A percentile compares a stretch with the other conserved stretches of the same genome.
Evolutionary conservation across 306 rosid species (phyloP).

Genomic region (Prunus persica): DNA sequence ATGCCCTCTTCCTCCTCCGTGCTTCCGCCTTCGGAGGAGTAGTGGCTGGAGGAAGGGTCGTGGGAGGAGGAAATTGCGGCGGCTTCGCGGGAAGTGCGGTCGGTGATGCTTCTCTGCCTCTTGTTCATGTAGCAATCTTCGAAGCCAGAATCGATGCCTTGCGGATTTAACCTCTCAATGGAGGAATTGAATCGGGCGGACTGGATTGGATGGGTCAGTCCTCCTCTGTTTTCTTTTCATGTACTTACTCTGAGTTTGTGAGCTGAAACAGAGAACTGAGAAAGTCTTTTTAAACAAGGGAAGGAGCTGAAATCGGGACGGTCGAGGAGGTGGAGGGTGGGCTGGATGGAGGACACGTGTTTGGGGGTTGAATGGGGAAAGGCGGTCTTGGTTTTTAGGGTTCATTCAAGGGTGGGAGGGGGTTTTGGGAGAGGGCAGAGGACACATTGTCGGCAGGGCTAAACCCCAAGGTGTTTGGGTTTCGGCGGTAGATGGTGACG

Average conservation of each 20-base stretch:
- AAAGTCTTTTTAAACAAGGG: not conserved
- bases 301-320: not conserved
- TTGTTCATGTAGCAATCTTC: conserved; percentile 2
- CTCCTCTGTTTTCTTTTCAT: not conserved
- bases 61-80: not conserved
- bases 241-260: not conserved
- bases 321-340: not conserved
- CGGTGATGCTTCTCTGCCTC: conserved; percentile 19
- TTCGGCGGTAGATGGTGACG: not conserved
- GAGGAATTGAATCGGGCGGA: not conserved
- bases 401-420: conserved; percentile 10
- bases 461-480: not conserved
- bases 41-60: not conserved
- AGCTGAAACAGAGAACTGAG: not conserved
- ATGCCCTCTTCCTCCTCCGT: not conserved
- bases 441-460: not conserved
- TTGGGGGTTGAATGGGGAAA: not conserved
- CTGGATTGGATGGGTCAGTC: no score
- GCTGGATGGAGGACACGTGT: conserved; percentile 27
- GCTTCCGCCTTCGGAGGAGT: not conserved
- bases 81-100: not conserved
- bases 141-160: conserved; percentile 5
- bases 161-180: conserved; percentile 24
- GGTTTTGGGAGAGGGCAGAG: not conserved
- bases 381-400: not conserved